Evolutionary conservation across 352 stramenopile genomes (phyloP).

Genomic region (Phytophthora nicotianae): DNA sequence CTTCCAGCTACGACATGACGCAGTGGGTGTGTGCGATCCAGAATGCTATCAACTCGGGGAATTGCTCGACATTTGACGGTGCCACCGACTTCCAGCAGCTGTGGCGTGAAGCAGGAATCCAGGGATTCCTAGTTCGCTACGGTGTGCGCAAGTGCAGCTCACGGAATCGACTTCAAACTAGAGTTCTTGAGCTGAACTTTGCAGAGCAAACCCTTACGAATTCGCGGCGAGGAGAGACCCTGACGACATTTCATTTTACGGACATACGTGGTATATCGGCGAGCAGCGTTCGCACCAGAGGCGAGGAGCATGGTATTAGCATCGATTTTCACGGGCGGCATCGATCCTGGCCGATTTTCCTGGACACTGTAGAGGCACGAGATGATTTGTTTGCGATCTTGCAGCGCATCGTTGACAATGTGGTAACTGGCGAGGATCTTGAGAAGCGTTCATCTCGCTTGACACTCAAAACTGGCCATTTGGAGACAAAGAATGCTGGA

Average conservation of each 20-base stretch:
- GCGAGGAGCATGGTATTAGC: conserved; percentile 70
- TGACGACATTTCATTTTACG: conserved; percentile 79
- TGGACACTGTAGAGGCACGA: conserved; percentile 72
- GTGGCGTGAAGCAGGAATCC: conserved; percentile 81
- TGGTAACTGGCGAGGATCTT: conserved; percentile 67
- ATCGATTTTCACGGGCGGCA: conserved; percentile 72
- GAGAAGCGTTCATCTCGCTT: conserved; percentile 71
- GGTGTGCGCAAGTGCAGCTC: conserved; percentile 82
- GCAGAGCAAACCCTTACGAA: conserved; percentile 85
- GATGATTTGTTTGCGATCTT: conserved; percentile 79
- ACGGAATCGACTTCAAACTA: conserved; percentile 81
- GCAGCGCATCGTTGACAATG: conserved; percentile 71
- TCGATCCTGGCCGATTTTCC: conserved; percentile 78
- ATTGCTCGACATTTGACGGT: conserved; percentile 79
- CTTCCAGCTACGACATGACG: conserved; percentile 81
- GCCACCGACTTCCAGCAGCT: conserved; percentile 69
- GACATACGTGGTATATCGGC: conserved; percentile 58
- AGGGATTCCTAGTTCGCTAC: conserved; percentile 84
- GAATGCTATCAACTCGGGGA: conserved; percentile 79
- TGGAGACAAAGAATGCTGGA: conserved; percentile 80
- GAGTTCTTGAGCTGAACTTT: conserved; percentile 88
- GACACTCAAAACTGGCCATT: conserved; percentile 71
- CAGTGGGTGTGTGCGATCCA: conserved; percentile 86
- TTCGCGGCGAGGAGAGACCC: conserved; percentile 74
- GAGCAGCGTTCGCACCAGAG: conserved; percentile 43